Evolutionary conservation across 352 stramenopile species (phyloP).

Genomic region (Phytophthora rubi): DNA sequence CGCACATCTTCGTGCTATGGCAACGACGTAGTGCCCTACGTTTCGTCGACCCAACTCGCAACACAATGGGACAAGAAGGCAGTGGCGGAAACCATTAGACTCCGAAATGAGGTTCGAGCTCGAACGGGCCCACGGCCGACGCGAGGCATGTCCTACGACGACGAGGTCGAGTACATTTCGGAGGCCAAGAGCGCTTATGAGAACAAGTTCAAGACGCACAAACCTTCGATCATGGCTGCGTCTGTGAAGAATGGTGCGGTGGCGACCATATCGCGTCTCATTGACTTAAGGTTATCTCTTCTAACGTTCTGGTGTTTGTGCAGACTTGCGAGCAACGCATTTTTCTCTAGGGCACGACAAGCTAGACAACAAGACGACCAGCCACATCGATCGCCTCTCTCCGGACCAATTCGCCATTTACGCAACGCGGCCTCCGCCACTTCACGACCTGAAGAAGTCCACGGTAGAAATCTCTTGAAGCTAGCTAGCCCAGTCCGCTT

Average conservation of each 20-base stretch:
- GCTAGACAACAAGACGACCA: slow-evolving; percentile 75
- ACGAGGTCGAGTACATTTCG: slow-evolving; percentile 81
- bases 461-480: slow-evolving; percentile 68
- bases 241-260: slow-evolving; percentile 75
- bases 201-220: slow-evolving; percentile 77
- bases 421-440: slow-evolving; percentile 45
- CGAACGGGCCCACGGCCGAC: slow-evolving; percentile 60
- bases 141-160: slow-evolving; percentile 75
- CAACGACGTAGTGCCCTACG: slow-evolving; percentile 53
- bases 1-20: slow-evolving; percentile 68
- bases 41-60: slow-evolving; percentile 71
- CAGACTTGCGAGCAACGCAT: slow-evolving; percentile 82
- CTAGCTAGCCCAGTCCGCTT: background rate
- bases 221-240: slow-evolving; percentile 75
- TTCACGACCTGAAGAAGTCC: slow-evolving; percentile 74
- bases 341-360: slow-evolving; percentile 72
- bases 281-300: background rate
- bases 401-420: slow-evolving; percentile 68
- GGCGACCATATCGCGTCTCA: slow-evolving; percentile 1
- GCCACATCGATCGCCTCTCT: slow-evolving; percentile 59
- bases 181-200: slow-evolving; percentile 74
- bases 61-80: slow-evolving; percentile 70
- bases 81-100: slow-evolving; percentile 58
- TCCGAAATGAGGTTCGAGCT: slow-evolving; percentile 75
- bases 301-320: slow-evolving; percentile 7